phyloP scores from a whole-genome alignment of 2,329 filamentous ascomycete genomes.

The Chaetomium globosum region DNA sequence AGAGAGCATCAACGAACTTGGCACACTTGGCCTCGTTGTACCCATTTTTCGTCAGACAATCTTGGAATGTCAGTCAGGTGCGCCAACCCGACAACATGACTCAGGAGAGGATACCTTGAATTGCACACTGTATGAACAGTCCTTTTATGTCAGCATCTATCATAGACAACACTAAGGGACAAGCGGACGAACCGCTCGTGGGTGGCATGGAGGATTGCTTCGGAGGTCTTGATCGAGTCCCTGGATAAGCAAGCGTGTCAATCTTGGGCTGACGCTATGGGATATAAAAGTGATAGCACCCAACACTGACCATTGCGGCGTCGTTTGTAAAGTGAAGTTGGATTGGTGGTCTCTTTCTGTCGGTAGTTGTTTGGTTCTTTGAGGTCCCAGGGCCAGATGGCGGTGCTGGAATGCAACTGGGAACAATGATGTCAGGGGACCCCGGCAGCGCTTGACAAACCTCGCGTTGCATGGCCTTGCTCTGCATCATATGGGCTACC shows the following conservation, averaged over 20 bases:
- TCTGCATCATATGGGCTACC: not conserved
- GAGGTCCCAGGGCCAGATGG: not conserved
- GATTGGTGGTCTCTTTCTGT: not conserved
- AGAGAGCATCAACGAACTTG: conserved; percentile 76
- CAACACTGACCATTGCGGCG: conserved; percentile 18
- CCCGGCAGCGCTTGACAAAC: not conserved
- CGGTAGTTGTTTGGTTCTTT: not conserved
- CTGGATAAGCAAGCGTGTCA: conserved; percentile 42
- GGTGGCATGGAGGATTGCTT: conserved; percentile 79
- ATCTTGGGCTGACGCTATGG: not conserved
- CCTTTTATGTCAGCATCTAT: conserved; percentile 11
- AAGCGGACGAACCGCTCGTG: conserved; percentile 68
- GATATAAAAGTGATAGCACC: too few relatives aligned
- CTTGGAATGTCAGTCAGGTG: conserved; percentile 49
- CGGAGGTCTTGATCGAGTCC: conserved; percentile 69
- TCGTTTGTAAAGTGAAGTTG: not conserved
- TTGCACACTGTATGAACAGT: conserved; percentile 67
- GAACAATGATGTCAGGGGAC: conserved; percentile 29
- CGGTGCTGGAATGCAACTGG: not conserved
- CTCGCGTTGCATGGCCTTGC: not conserved
- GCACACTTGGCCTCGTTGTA: conserved; percentile 87
- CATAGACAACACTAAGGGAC: not conserved
- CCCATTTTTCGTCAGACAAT: conserved; percentile 79
- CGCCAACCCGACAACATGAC: not conserved
- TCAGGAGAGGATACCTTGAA: conserved; percentile 67